These are phyloP conservation scores for Geotrichum restrictum DNA, from an alignment of 1,139 yeast species.

Conservation along the genomic window DNA sequence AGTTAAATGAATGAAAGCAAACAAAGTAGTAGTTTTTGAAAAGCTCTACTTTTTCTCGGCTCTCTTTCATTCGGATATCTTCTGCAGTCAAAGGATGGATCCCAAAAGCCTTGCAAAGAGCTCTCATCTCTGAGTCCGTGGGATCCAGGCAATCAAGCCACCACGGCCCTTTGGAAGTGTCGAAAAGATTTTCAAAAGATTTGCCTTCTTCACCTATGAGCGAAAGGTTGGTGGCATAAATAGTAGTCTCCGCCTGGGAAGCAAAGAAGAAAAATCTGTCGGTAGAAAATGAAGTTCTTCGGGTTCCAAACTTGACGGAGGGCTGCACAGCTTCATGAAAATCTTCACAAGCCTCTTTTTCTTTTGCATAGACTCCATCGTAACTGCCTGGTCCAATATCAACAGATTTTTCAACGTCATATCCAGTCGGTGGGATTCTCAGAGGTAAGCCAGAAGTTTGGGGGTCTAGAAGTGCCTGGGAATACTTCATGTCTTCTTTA, in stretches of 20 bases:
- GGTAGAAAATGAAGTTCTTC: conserved; percentile 32
- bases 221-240: conserved; percentile 83
- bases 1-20: conserved; percentile 89
- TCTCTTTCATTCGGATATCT: conserved; percentile 88
- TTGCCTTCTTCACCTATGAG: conserved; percentile 58
- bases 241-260: conserved; percentile 76
- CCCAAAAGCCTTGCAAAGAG: conserved; percentile 85
- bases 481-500: too few relatives aligned
- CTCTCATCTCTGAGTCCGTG: conserved; percentile 93
- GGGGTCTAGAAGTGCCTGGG: too few relatives aligned
- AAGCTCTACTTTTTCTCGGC: conserved; percentile 90
- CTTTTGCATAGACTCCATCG: too few relatives aligned
- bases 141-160: conserved; percentile 94
- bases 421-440: too few relatives aligned
- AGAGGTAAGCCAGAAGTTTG: too few relatives aligned
- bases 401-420: too few relatives aligned
- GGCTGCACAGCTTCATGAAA: too few relatives aligned
- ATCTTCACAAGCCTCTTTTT: too few relatives aligned
- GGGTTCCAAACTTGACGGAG: conserved; percentile 29
- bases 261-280: conserved; percentile 82
- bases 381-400: too few relatives aligned
- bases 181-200: conserved; percentile 48
- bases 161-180: conserved; percentile 50
- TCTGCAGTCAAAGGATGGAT: conserved; percentile 95
- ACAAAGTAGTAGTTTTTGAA: conserved; percentile 87